Conservation (phyloP, 176 grass and related monocot species). For the Urochloa ruziziensis region DNA sequence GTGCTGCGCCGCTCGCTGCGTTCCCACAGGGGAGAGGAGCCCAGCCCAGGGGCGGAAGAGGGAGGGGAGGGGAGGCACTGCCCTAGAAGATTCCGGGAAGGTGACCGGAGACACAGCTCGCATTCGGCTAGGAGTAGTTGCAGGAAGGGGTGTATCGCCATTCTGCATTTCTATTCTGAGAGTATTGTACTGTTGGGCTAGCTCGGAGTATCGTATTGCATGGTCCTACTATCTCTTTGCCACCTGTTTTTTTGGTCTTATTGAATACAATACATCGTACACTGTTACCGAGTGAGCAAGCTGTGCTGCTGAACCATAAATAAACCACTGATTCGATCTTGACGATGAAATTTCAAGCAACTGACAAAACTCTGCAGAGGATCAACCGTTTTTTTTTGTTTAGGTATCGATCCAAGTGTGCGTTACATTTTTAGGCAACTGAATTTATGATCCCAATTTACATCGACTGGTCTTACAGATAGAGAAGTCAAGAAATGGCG, state of each 20-base stretch:
- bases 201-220: not conserved
- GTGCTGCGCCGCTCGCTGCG: slow-evolving; percentile 16
- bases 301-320: not conserved
- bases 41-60: not conserved
- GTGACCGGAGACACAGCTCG: not conserved
- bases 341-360: not conserved
- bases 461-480: too few species aligned
- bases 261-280: not conserved
- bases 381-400: not conserved
- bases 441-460: not conserved
- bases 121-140: not conserved
- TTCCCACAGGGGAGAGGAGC: not conserved
- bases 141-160: not conserved
- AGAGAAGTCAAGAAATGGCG: not conserved
- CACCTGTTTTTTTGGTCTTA: not conserved
- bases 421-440: not conserved
- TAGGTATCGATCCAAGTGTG: not conserved
- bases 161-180: slow-evolving; percentile 5
- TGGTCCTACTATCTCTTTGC: slow-evolving; percentile 28
- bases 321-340: not conserved
- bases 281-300: not conserved
- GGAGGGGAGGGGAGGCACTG: not conserved
- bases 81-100: slow-evolving; percentile 63
- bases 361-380: not conserved
- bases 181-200: not conserved